Percentiles rank a stretch among this genome's conserved stretches.
phyloP scores from a whole-genome alignment of 176 grass and related monocot species.

The Carex littledalei region DNA sequence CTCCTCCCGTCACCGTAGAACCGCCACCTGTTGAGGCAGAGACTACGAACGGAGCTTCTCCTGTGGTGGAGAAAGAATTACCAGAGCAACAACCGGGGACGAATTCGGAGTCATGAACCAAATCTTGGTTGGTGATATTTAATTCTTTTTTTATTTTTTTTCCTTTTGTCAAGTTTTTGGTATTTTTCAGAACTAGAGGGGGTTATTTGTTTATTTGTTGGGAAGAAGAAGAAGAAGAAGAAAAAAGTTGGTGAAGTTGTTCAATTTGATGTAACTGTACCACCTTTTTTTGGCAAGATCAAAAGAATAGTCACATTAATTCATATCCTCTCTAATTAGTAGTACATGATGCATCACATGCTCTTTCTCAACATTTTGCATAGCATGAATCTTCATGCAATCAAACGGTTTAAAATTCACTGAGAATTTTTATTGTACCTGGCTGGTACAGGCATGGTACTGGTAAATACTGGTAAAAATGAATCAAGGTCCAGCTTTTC shows the following conservation, averaged over 20 bases:
- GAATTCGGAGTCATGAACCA: conserved; percentile 1
- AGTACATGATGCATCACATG: background rate
- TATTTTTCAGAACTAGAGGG: conserved; percentile 6
- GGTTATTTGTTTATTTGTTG: conserved; percentile 26
- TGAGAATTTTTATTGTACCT: background rate
- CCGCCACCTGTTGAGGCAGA: background rate
- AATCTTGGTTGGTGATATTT: background rate
- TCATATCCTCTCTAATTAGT: background rate
- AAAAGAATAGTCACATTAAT: conserved; percentile 8
- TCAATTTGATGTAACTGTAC: conserved; percentile 5
- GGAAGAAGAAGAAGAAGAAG: too few species aligned
- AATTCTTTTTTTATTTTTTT: conserved; percentile 9
- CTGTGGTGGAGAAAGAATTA: background rate
- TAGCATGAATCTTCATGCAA: background rate
- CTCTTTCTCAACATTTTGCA: background rate
- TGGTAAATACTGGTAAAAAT: too few species aligned
- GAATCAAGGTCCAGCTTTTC: background rate
- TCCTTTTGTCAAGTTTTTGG: conserved; percentile 7
- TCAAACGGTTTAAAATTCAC: background rate
- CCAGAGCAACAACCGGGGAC: background rate
- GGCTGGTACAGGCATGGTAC: background rate
- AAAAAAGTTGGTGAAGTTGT: background rate
- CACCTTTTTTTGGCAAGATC: conserved; percentile 15
- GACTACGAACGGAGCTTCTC: background rate
- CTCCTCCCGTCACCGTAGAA: background rate